Base-by-base conservation (phyloP, 31 red algal species). In the Odonthalia washingtoniensis region DNA sequence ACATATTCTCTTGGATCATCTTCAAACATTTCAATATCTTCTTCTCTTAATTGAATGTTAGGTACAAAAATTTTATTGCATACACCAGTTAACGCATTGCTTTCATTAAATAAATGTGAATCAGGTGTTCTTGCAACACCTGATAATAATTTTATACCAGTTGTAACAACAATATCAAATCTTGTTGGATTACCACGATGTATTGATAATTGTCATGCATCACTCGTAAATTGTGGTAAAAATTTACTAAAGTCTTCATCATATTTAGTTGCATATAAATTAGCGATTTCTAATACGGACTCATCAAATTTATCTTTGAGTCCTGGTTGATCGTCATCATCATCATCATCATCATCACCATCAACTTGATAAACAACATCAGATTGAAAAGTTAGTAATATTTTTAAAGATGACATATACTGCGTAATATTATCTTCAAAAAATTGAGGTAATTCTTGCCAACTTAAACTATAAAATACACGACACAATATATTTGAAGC, bases 211-310 rank as follows among this genome's bases (percentile, higher is more conserved):
- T 66, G 40, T 88, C 95, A 99, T 16, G 88, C 81, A 77, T 86
- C 92, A 35, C 72, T 66, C 17, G 94, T 49, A 72, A 94, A 96
- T 63, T 70, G 66, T 44, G 86, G 75, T 57, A 97, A 68, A 70
- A 89, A 99, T 0, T 95, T 90, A 6, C 93, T 89, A 76, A 99
- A 99, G 52, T 97, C 95, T 53, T 99, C 97, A 46, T 99, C 98
- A 72, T 95, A 97, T 57, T 99, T 97, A 40, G 77, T 87, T 27
- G 92, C 90, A 75, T 87, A 99, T 12, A 97, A 72, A 46, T 90
- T 97, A n/a, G n/a, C n/a, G n/a, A n/a, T n/a, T n/a, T n/a, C n/a
- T n/a, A n/a, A n/a, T n/a, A n/a, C n/a, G n/a, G 72, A 34, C 16
- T 90, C 95, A 52, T 95, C 92, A 35, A 99, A 16, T 37, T 83